Conservation (phyloP, 192 early-diverging fungal species). For the Dispira simplex region DNA sequence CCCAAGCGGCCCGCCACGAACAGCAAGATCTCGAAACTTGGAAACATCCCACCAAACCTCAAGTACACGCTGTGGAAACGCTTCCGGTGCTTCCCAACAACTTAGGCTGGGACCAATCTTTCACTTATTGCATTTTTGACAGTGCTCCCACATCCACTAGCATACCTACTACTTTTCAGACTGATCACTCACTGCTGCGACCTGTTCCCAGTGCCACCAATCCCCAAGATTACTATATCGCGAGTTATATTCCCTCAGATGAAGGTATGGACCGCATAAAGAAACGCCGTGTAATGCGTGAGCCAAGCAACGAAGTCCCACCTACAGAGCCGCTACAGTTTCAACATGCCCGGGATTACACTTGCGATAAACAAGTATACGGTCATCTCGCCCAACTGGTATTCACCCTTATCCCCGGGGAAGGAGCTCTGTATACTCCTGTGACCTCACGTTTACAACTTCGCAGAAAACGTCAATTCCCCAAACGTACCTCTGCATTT, state of each 20-base stretch:
- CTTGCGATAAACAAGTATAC: neutral
- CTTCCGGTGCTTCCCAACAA: conserved; percentile 8
- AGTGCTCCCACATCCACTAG: neutral
- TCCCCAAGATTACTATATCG: neutral
- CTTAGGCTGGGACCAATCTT: neutral
- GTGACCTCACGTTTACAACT: neutral
- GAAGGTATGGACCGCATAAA: neutral
- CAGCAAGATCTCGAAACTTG: neutral
- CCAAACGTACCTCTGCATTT: neutral
- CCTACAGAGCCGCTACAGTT: neutral
- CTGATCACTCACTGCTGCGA: neutral
- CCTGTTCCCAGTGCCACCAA: neutral
- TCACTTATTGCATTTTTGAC: conserved; percentile 7
- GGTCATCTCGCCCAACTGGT: conserved; percentile 4
- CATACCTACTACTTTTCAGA: neutral
- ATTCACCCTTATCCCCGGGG: neutral
- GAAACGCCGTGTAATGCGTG: neutral
- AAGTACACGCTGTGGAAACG: conserved; percentile 6
- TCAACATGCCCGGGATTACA: conserved; percentile 7
- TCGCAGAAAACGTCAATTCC: conserved; percentile 1
- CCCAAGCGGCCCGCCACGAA: neutral
- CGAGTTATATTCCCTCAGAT: neutral
- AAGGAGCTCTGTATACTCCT: neutral
- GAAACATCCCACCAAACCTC: neutral
- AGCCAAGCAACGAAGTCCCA: neutral